Evolutionary conservation across 2,329 filamentous ascomycete species (phyloP).

Genomic region (Amylocarpus encephaloides): DNA sequence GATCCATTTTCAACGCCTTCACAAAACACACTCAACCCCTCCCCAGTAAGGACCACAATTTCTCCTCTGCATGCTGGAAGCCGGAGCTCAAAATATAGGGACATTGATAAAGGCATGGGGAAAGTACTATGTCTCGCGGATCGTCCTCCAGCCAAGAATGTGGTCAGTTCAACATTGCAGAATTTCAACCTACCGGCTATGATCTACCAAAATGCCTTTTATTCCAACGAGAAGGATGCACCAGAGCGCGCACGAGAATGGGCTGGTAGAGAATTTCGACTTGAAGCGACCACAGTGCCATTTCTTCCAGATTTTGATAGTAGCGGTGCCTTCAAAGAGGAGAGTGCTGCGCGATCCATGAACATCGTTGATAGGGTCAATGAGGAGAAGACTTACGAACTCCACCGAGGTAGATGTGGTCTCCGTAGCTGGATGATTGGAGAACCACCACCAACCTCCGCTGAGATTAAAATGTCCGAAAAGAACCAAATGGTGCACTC

Average conservation of each 20-base stretch:
- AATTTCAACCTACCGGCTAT: slow-evolving; percentile 55
- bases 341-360: slow-evolving; percentile 46
- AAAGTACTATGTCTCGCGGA: slow-evolving; percentile 32
- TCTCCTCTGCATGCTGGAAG: not conserved
- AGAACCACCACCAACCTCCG: slow-evolving; percentile 59
- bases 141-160: slow-evolving; percentile 38
- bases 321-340: slow-evolving; percentile 49
- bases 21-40: not conserved
- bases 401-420: slow-evolving; percentile 51
- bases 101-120: slow-evolving; percentile 1
- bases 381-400: slow-evolving; percentile 45
- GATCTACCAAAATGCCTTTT: slow-evolving; percentile 80
- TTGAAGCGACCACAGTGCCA: slow-evolving; percentile 68
- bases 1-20: slow-evolving; percentile 18
- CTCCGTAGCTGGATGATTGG: slow-evolving; percentile 73
- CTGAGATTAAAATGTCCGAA: slow-evolving; percentile 67
- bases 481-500: slow-evolving; percentile 30
- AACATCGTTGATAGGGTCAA: slow-evolving; percentile 43
- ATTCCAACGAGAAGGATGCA: slow-evolving; percentile 77
- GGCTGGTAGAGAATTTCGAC: slow-evolving; percentile 76
- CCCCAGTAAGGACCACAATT: not conserved
- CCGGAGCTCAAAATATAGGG: slow-evolving; percentile 12
- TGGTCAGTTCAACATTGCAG: slow-evolving; percentile 51
- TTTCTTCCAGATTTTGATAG: slow-evolving; percentile 76
- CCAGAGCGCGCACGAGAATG: slow-evolving; percentile 74